Conservation (phyloP, 495 filamentous ascomycete genomes). For the Xylaria longipes region DNA sequence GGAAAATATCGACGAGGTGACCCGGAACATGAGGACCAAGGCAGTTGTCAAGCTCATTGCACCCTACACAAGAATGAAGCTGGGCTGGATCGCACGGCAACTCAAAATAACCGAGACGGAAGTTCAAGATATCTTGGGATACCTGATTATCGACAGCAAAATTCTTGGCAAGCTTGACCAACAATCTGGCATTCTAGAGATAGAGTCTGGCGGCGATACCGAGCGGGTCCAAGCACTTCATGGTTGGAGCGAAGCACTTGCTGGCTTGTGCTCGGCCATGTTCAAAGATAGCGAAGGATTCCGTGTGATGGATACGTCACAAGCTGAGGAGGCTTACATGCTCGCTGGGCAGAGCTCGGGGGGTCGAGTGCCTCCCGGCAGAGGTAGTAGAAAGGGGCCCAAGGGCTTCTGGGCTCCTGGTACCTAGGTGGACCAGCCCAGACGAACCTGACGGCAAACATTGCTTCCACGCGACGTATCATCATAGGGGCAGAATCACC, state of each 20-base stretch:
- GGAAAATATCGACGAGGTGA: slow-evolving; percentile 99
- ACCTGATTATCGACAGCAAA: slow-evolving; percentile 87
- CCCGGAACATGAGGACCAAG: slow-evolving; percentile 96
- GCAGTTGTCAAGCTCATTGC: slow-evolving; percentile 92
- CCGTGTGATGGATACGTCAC: slow-evolving; percentile 32
- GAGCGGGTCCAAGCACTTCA: slow-evolving; percentile 76
- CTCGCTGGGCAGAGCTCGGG: not conserved
- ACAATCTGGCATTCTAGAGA: slow-evolving; percentile 78
- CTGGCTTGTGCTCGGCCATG: slow-evolving; percentile 65
- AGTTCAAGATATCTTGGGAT: slow-evolving; percentile 91
- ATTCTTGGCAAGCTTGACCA: slow-evolving; percentile 91
- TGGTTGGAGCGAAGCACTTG: slow-evolving; percentile 73
- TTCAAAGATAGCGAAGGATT: slow-evolving; percentile 80
- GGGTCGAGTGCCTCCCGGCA: not conserved
- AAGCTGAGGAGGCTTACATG: slow-evolving; percentile 7
- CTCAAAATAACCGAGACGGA: slow-evolving; percentile 84
- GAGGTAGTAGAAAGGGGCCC: not conserved
- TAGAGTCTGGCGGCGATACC: slow-evolving; percentile 75
- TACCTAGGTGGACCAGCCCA: not conserved
- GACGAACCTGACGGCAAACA: not conserved
- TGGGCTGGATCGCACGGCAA: slow-evolving; percentile 82
- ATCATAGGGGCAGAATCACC: not conserved
- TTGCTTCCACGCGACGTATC: not conserved
- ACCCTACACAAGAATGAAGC: slow-evolving; percentile 89
- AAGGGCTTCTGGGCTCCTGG: slow-evolving; percentile 1